Evolutionary conservation across 1,139 yeast species (phyloP).

Genomic region (Saccharomyces hybrid): DNA sequence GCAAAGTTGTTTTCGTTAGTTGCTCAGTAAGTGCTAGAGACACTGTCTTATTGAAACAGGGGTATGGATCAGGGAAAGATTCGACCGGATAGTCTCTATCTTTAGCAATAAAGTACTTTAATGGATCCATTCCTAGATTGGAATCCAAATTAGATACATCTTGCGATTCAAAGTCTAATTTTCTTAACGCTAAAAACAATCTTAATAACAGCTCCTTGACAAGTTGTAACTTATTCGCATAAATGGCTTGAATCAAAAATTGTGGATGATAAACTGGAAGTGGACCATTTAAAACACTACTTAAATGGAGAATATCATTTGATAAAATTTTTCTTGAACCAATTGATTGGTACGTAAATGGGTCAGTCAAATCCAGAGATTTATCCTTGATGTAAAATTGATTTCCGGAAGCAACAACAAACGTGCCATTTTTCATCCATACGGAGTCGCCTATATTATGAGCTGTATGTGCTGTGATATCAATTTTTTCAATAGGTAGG

Average conservation of each 20-base stretch:
- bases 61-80: constrained; percentile 36
- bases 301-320: constrained; percentile 54
- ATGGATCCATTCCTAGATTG: constrained; percentile 32
- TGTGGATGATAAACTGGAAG: constrained; percentile 91
- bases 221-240: constrained; percentile 49
- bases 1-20: constrained; percentile 58
- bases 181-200: constrained; percentile 47
- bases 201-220: constrained; percentile 52
- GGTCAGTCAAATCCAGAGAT: constrained; percentile 49
- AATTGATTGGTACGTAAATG: constrained; percentile 39
- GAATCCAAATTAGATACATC: constrained; percentile 34
- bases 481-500: constrained; percentile 66
- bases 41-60: constrained; percentile 39
- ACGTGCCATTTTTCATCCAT: constrained; percentile 72
- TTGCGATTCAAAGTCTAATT: constrained; percentile 39
- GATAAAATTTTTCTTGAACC: constrained; percentile 42
- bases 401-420: constrained; percentile 83
- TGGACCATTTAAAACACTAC: constrained; percentile 77
- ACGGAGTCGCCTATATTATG: constrained; percentile 83
- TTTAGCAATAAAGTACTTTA: constrained; percentile 25
- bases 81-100: constrained; percentile 20
- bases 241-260: constrained; percentile 66
- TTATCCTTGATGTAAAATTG: constrained; percentile 80
- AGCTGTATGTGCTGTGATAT: constrained; percentile 60
- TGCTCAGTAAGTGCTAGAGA: constrained; percentile 49